Percentiles rank a stretch among this genome's conserved stretches.
phyloP scores from a whole-genome alignment of 495 filamentous ascomycete genomes.

The Talaromyces proteolyticus region DNA sequence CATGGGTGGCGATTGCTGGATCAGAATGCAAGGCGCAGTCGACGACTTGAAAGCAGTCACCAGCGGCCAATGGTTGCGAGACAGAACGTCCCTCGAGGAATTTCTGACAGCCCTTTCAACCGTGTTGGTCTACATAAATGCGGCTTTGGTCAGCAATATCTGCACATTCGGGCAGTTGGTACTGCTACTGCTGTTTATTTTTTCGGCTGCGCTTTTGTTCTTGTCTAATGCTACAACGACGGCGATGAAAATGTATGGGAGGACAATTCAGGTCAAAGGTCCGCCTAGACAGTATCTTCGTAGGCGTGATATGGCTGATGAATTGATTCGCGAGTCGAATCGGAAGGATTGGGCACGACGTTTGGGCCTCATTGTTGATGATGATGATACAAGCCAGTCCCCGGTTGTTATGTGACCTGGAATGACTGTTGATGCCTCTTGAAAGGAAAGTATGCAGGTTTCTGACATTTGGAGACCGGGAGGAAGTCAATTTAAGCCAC shows the following conservation, averaged over 20 bases:
- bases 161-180: conserved; percentile 39
- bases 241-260: conserved; percentile 20
- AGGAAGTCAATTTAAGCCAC: too few species aligned
- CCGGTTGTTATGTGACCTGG: conserved; percentile 5
- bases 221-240: conserved; percentile 33
- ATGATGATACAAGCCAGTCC: background rate
- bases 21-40: conserved; percentile 44
- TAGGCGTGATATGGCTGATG: conserved; percentile 26
- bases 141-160: conserved; percentile 44
- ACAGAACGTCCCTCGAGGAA: conserved; percentile 43
- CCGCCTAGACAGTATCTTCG: conserved; percentile 20
- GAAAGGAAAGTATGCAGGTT: too few species aligned
- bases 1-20: conserved; percentile 33
- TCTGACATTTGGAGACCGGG: too few species aligned
- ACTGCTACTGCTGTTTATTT: conserved; percentile 41
- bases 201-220: conserved; percentile 42
- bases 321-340: conserved; percentile 26
- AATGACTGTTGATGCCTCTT: too few species aligned
- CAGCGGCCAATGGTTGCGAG: conserved; percentile 46
- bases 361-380: background rate
- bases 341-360: conserved; percentile 33
- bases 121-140: conserved; percentile 48
- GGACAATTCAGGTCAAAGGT: conserved; percentile 14
- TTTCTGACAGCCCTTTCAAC: conserved; percentile 41
- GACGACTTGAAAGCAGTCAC: conserved; percentile 55